These are phyloP conservation scores for Cucurbita maxima DNA, from an alignment of 306 rosid genomes.

Conservation along the genomic window DNA sequence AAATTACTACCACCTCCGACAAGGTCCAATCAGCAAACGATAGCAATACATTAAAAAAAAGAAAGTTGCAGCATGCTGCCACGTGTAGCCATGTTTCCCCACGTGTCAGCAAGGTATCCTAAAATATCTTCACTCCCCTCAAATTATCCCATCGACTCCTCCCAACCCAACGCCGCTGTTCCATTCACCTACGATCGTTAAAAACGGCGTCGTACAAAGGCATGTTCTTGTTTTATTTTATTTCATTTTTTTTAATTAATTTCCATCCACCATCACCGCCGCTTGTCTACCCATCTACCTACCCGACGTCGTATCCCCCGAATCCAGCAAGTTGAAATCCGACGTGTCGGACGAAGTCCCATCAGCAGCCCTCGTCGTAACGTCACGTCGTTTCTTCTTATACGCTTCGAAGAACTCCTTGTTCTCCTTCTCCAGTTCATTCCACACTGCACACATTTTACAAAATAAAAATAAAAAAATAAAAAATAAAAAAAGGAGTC, in stretches of 20 bases:
- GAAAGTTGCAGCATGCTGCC: background rate
- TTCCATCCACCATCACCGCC: background rate
- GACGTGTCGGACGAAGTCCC: conserved; percentile 8
- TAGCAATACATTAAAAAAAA: background rate
- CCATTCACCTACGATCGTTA: background rate
- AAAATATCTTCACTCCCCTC: background rate
- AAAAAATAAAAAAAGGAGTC: background rate
- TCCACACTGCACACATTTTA: conserved; percentile 50
- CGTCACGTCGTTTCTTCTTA: conserved; percentile 7
- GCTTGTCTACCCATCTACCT: background rate
- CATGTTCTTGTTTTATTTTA: background rate
- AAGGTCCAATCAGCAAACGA: background rate
- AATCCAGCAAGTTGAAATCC: background rate
- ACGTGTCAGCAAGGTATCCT: background rate
- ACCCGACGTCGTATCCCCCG: background rate
- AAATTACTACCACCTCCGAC: background rate
- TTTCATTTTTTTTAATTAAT: background rate
- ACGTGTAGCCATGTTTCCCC: background rate
- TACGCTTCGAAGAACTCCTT: conserved; percentile 79
- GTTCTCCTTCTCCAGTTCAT: conserved; percentile 85
- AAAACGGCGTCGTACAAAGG: background rate
- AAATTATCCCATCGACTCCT: background rate
- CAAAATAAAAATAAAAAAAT: background rate
- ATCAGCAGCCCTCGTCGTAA: background rate
- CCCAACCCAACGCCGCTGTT: background rate